Percentiles rank a stretch among this genome's conserved stretches.
Conservation (phyloP, 164 flowering plant genomes). For the Nymphaea colorata region DNA sequence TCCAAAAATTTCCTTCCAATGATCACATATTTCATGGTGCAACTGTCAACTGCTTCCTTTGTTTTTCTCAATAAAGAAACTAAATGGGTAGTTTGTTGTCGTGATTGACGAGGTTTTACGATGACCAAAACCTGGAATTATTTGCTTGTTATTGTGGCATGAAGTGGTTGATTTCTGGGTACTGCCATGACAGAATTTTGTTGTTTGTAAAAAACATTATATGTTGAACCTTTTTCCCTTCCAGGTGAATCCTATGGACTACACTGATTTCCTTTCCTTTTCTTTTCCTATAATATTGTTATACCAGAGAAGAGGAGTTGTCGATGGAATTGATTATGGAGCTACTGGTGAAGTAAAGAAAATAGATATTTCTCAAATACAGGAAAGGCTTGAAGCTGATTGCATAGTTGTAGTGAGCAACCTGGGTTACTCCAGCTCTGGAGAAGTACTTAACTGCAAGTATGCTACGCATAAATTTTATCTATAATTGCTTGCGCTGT, state of each 20-base stretch:
- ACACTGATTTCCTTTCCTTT: neutral
- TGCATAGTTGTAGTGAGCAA: constrained; percentile 72
- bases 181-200: too few species aligned
- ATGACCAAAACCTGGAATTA: too few species aligned
- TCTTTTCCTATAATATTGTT: too few species aligned
- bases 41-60: too few species aligned
- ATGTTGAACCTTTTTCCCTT: neutral
- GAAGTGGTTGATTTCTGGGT: too few species aligned
- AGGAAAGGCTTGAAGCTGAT: constrained; percentile 79
- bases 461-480: constrained; percentile 28
- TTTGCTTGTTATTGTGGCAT: too few species aligned
- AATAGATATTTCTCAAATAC: constrained; percentile 72
- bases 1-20: too few species aligned
- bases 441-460: constrained; percentile 99
- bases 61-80: too few species aligned
- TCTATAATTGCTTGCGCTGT: neutral
- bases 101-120: too few species aligned
- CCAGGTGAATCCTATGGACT: neutral
- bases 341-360: constrained; percentile 97
- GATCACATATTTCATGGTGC: too few species aligned
- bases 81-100: too few species aligned
- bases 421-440: constrained; percentile 90
- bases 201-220: too few species aligned
- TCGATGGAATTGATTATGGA: constrained; percentile 82
- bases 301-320: constrained; percentile 81